phyloP scores from a whole-genome alignment of 495 filamentous ascomycete genomes.

The Patellaria atrata region DNA sequence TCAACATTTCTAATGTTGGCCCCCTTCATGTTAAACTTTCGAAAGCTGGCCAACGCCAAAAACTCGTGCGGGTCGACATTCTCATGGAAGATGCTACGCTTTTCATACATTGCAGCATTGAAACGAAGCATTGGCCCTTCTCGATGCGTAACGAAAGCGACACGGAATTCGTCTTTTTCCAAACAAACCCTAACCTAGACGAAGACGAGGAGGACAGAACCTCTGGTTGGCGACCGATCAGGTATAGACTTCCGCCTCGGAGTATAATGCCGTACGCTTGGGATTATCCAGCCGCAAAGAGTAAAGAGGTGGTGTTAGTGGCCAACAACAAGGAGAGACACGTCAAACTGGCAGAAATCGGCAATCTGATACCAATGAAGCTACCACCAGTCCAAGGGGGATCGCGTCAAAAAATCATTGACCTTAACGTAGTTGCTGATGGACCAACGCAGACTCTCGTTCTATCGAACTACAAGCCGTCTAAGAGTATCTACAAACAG shows the following conservation, averaged over 20 bases:
- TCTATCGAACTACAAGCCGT: constrained; percentile 84
- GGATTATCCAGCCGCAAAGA: constrained; percentile 96
- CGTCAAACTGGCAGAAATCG: constrained; percentile 90
- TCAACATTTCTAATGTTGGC: constrained; percentile 90
- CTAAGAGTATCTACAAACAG: constrained; percentile 89
- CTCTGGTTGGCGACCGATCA: constrained; percentile 75
- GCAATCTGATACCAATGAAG: constrained; percentile 84
- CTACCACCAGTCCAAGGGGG: constrained; percentile 43
- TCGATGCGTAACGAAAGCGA: constrained; percentile 97
- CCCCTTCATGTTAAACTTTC: constrained; percentile 87
- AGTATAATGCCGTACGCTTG: constrained; percentile 99
- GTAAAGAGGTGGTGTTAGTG: constrained; percentile 75
- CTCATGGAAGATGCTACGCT: constrained; percentile 85
- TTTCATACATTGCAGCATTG: constrained; percentile 79
- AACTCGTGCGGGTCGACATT: constrained; percentile 73
- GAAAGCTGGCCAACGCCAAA: constrained; percentile 75
- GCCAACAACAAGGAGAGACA: constrained; percentile 70
- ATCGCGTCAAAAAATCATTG: constrained; percentile 64
- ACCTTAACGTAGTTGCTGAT: constrained; percentile 88
- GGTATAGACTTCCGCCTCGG: constrained; percentile 82
- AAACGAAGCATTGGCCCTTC: constrained; percentile 92
- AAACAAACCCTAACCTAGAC: constrained; percentile 60
- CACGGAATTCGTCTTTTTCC: constrained; percentile 87
- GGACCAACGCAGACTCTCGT: constrained; percentile 90
- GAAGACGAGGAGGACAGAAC: constrained; percentile 69